Base-by-base conservation (phyloP, 768 basidiomycete genomes). In the Sarcomyxa edulis region DNA sequence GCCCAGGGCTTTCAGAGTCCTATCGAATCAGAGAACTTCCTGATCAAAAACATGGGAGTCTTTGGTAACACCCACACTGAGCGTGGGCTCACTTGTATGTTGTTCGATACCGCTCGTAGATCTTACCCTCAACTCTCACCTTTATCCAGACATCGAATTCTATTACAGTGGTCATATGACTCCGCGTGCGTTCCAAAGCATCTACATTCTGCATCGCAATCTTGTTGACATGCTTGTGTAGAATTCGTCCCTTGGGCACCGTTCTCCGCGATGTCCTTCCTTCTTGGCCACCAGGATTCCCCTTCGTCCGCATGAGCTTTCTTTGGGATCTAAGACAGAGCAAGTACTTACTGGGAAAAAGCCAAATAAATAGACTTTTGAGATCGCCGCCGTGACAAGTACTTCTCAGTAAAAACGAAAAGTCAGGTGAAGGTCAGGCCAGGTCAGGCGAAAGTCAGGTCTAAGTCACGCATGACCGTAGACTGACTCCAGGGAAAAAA, bases 1-100 rank as follows among this genome's bases (percentile, higher is more conserved):
- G 44, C 60, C 25, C 81, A 84, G 56, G 83, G 81, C 1, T 83
- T 84, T 68, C 80, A 81, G 45, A 74, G 66, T 0, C 78, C 79
- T 5, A 78, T 81, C 29, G 53, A 61, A 30, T 48, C 67, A 10
- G 81, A 84, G 48, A 76, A 64, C 29, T 82, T 84, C 59, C 62
- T 71, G 21, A 67, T 84, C 32, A 72, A 82, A 39, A 71, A 75
- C 38, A 64, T 83, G 46, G 83, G 82, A 10, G 74, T 79, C 1
- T 71, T 67, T 33, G 83, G 82, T 1, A 76, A 60, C 23, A 63
- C 66, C 53, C 81, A 83, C 40, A 65, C 66, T 2, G 84, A 85
- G 52, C 74, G 81, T 8, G 73, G 74, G 19, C 62, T 84, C 61
- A 83, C 62, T 61, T 85, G 81, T 77, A 47, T 45, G 71, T 48